Percentiles rank a stretch among this genome's conserved stretches.
These are phyloP conservation scores for Limtongia smithiae DNA, from an alignment of 805 yeast species.

Conservation along the genomic window DNA sequence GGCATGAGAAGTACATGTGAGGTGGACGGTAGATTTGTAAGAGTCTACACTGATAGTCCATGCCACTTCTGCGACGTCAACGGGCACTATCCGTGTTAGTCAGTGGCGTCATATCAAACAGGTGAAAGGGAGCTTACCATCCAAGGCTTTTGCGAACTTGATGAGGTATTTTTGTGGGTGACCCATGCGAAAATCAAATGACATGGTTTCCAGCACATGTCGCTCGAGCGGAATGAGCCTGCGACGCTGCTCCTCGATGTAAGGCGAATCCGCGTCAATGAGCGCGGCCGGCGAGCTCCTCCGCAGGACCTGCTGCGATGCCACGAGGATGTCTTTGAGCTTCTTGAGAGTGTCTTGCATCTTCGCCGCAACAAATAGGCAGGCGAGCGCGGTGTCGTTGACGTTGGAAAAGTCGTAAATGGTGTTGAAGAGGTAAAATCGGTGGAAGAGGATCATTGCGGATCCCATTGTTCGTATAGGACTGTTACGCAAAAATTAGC, in stretches of 20 bases:
- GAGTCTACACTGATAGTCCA: conserved; percentile 70
- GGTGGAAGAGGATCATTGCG: conserved; percentile 30
- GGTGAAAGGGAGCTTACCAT: conserved; percentile 3
- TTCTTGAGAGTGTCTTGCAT: conserved; percentile 79
- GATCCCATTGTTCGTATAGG: conserved; percentile 31
- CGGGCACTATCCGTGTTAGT: conserved; percentile 37
- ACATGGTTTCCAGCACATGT: conserved; percentile 63
- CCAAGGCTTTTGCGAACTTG: conserved; percentile 49
- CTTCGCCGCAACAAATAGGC: conserved; percentile 66
- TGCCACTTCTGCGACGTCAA: conserved; percentile 49
- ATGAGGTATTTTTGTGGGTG: conserved; percentile 63
- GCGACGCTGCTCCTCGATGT: conserved; percentile 40
- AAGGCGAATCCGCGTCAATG: conserved; percentile 24
- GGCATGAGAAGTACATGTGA: conserved; percentile 66
- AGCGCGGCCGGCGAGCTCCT: conserved; percentile 15
- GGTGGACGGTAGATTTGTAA: conserved; percentile 58
- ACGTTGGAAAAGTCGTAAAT: conserved; percentile 16
- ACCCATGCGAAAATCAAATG: conserved; percentile 69
- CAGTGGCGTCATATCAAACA: neutral
- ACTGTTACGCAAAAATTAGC: conserved; percentile 11
- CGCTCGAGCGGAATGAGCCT: conserved; percentile 59
- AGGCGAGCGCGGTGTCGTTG: conserved; percentile 60
- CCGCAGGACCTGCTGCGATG: conserved; percentile 45
- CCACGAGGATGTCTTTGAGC: conserved; percentile 55
- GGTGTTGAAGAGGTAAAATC: conserved; percentile 29